Percentiles rank a stretch among this genome's conserved stretches.
These are phyloP conservation scores for Cryptococcus amylolentus DNA, from an alignment of 1,284 basidiomycete species.

Conservation along the genomic window DNA sequence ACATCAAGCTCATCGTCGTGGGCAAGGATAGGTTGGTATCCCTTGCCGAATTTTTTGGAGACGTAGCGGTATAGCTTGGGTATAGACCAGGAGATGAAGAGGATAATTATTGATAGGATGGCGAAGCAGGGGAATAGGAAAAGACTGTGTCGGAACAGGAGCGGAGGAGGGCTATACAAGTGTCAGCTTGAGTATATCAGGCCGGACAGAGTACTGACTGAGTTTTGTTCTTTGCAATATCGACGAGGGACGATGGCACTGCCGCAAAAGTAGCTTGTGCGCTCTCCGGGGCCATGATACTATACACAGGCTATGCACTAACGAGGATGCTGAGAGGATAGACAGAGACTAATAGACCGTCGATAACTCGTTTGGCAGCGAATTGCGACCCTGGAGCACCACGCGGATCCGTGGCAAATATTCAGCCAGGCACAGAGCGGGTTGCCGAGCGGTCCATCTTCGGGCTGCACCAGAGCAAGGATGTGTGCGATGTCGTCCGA, in stretches of 20 bases:
- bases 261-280: constrained; percentile 11
- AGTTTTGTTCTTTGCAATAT: constrained; percentile 8
- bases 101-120: constrained; percentile 29
- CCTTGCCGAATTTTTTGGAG: background rate
- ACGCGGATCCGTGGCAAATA: too few relatives aligned
- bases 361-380: too few relatives aligned
- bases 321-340: too few relatives aligned
- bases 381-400: too few relatives aligned
- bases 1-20: constrained; percentile 24
- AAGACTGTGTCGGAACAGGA: constrained; percentile 39
- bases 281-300: background rate
- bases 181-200: background rate
- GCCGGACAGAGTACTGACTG: constrained; percentile 11
- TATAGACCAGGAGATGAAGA: constrained; percentile 30
- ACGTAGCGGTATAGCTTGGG: constrained; percentile 24
- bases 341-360: too few relatives aligned
- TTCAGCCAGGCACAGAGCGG: too few relatives aligned
- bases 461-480: too few relatives aligned
- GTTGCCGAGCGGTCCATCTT: too few relatives aligned
- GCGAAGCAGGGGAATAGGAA: constrained; percentile 44
- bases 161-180: constrained; percentile 30
- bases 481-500: too few relatives aligned
- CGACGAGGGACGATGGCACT: constrained; percentile 8
- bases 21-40: constrained; percentile 31
- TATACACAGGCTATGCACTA: too few relatives aligned